Evolutionary conservation across 164 flowering plant species (phyloP).

Genomic region (Magnolia kwangsiensis): DNA sequence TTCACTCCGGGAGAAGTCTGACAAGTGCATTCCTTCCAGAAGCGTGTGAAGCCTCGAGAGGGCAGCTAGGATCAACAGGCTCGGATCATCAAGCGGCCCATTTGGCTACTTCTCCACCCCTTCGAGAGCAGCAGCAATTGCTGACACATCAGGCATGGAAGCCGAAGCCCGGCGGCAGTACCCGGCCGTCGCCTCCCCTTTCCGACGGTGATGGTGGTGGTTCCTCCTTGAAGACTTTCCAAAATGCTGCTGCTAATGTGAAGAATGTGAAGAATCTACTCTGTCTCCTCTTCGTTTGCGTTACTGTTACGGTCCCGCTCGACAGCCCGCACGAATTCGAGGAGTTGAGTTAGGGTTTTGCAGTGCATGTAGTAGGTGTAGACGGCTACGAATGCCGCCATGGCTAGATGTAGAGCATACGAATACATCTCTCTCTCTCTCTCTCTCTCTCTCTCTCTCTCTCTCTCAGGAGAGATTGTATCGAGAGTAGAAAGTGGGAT

Average conservation of each 20-base stretch:
- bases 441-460: not conserved
- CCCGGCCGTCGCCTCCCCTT: slow-evolving; percentile 26
- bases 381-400: slow-evolving; percentile 93
- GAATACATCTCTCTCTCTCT: slow-evolving; percentile 44
- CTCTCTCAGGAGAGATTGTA: not conserved
- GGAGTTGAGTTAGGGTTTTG: slow-evolving; percentile 68
- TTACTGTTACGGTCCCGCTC: slow-evolving; percentile 45
- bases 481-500: not conserved
- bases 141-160: slow-evolving; percentile 44
- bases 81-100: slow-evolving; percentile 40
- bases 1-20: slow-evolving; percentile 25
- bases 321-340: slow-evolving; percentile 79
- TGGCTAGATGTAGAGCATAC: slow-evolving; percentile 69
- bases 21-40: slow-evolving; percentile 57
- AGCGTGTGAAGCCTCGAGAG: slow-evolving; percentile 72
- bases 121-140: slow-evolving; percentile 32
- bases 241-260: slow-evolving; percentile 19
- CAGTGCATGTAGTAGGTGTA: slow-evolving; percentile 89
- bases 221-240: slow-evolving; percentile 25
- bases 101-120: slow-evolving; percentile 32
- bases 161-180: slow-evolving; percentile 38
- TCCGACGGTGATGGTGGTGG: slow-evolving; percentile 6
- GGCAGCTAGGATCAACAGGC: slow-evolving; percentile 60
- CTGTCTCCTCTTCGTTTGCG: slow-evolving; percentile 24
- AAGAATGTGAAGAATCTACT: too few relatives aligned